Evolutionary conservation across 495 filamentous ascomycete genomes (phyloP), one percentile per base, ranked within the genome.

Genomic region (Cryomyces antarcticus): DNA sequence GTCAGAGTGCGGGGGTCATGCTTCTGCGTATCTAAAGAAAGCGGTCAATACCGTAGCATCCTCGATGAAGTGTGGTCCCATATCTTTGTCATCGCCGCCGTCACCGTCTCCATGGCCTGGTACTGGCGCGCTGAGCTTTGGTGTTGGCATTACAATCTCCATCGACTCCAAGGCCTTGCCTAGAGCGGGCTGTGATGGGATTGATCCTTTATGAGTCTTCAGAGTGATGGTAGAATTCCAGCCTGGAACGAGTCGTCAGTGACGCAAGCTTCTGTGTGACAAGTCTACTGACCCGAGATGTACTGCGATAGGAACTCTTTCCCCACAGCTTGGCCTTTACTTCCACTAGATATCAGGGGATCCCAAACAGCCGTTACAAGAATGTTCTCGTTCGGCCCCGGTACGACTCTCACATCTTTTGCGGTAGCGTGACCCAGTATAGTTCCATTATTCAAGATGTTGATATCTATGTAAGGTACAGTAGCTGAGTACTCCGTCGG

Each of bases 401-500:
- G 65, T 2, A 52, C 57, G 35, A 95, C 53, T 13, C 62, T 54
- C 9, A 84, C 41, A 45, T 87, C 62, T 37, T 62, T 61, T 4
- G 73, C 69, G 1, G 65, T 77, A 5, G 77, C 72, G 57, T 87
- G 79, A 39, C 81, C 89, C 10, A 97, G 61, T 7, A 77, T 53
- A 0, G 80, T 78, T 27, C 62, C 72, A 50, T 93, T 89, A 55
- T 68, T 76, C 28, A 80, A 54, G 30, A 96, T 53, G 44, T 83
- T 67, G 31, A 93, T 63, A 53, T 83, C 82, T 38, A 81, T 51
- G 46, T 76, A 88, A 6, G 89, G 88, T 34, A 97, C 62, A 13
- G 66, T 64, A 0, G 80, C 84, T 27, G 80, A 75, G 57, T 94
- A 94, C 0, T 75, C 63, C 1, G 85, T 92, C 4, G 89, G 89